Conservation (phyloP, 495 filamentous ascomycete genomes). For the Hyphodiscus hymeniophilus region DNA sequence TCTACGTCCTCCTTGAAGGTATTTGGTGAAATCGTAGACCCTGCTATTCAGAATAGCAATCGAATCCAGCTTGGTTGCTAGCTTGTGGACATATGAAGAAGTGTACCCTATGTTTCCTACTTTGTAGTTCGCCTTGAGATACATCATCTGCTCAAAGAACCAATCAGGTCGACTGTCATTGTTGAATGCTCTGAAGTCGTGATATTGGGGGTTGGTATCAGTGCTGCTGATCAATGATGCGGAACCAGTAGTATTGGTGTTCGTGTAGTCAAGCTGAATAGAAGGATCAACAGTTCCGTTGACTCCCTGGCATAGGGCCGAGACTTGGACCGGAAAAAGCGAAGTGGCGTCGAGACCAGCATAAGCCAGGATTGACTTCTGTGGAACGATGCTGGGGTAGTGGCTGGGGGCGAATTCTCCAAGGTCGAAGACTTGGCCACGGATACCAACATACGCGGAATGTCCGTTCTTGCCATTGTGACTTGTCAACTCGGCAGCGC, state of each 20-base stretch:
- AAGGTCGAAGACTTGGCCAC: slow-evolving; percentile 84
- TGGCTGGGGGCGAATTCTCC: slow-evolving; percentile 65
- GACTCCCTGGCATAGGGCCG: slow-evolving; percentile 76
- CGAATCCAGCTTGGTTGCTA: slow-evolving; percentile 52
- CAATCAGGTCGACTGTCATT: slow-evolving; percentile 81
- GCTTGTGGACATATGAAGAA: slow-evolving; percentile 60
- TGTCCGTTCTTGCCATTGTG: slow-evolving; percentile 64
- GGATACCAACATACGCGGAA: slow-evolving; percentile 66
- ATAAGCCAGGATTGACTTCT: slow-evolving; percentile 63
- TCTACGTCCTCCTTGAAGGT: slow-evolving; percentile 67
- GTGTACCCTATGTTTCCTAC: slow-evolving; percentile 87
- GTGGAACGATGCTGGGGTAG: slow-evolving; percentile 67
- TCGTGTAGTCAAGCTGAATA: slow-evolving; percentile 74
- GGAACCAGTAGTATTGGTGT: slow-evolving; percentile 63
- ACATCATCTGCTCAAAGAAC: slow-evolving; percentile 78
- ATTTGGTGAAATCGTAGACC: slow-evolving; percentile 89
- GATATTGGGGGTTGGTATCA: slow-evolving; percentile 72
- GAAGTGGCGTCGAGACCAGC: slow-evolving; percentile 77
- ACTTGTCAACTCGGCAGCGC: slow-evolving; percentile 61
- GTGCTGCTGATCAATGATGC: slow-evolving; percentile 52
- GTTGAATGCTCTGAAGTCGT: slow-evolving; percentile 84
- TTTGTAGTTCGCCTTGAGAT: slow-evolving; percentile 69
- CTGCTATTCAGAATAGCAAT: slow-evolving; percentile 74
- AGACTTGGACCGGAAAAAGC: slow-evolving; percentile 93
- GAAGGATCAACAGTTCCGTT: slow-evolving; percentile 55